Percentiles rank a stretch among this genome's conserved stretches.
These are phyloP conservation scores for Populus hybrid DNA, from an alignment of 441 rosid genomes.

Conservation along the genomic window DNA sequence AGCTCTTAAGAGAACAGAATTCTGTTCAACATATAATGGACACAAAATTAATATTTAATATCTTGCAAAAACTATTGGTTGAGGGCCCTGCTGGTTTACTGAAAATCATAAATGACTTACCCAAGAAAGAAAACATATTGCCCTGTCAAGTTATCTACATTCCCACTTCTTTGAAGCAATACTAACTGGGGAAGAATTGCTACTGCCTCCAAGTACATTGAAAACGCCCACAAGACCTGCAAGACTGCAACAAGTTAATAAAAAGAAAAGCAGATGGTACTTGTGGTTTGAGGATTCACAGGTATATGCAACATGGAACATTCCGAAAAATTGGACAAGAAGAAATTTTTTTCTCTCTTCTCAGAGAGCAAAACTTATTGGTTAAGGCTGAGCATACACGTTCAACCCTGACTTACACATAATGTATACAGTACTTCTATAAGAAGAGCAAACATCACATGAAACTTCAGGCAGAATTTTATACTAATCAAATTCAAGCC, in stretches of 20 bases:
- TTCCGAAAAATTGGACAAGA: not conserved
- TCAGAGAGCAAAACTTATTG: not conserved
- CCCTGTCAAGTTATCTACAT: constrained; percentile 95
- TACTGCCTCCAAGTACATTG: constrained; percentile 92
- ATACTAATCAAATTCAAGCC: no score
- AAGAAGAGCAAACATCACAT: no score
- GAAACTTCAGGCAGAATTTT: no score
- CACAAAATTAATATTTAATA: not conserved
- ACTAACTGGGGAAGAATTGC: constrained; percentile 96
- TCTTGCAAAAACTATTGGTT: not conserved
- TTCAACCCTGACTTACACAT: not conserved
- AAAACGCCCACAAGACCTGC: constrained; percentile 90
- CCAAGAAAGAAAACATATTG: constrained; percentile 96
- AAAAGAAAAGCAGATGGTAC: constrained; percentile 5
- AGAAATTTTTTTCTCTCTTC: not conserved
- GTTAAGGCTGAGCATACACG: not conserved
- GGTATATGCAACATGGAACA: not conserved
- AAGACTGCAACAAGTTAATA: not conserved
- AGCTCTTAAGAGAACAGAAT: not conserved
- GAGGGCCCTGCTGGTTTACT: not conserved
- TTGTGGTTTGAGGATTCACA: not conserved
- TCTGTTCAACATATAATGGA: no score
- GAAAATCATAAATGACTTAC: constrained; percentile 36
- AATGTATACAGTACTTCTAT: not conserved
- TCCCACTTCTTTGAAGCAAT: constrained; percentile 86